A percentile compares a stretch with the other conserved stretches of the same genome.
Conservation (phyloP, 768 basidiomycete species). For the Boletus bicolor region DNA sequence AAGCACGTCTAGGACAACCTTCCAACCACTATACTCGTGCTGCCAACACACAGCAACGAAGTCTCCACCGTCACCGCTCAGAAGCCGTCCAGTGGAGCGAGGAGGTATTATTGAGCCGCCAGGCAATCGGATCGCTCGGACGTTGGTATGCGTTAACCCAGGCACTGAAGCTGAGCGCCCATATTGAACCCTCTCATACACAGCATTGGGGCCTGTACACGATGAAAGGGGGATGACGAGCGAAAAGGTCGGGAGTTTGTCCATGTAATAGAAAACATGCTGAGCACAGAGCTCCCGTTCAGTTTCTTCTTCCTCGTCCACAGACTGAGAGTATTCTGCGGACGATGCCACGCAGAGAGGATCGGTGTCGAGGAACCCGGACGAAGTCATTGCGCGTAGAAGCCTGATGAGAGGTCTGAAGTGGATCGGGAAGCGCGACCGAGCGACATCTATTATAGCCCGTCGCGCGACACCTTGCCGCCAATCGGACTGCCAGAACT, state of each 20-base stretch:
- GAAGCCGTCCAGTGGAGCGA: slow-evolving; percentile 62
- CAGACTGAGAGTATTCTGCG: slow-evolving; percentile 43
- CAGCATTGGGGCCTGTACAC: slow-evolving; percentile 63
- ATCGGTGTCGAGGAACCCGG: slow-evolving; percentile 75
- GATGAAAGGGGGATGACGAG: slow-evolving; percentile 63
- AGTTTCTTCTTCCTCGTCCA: slow-evolving; percentile 37
- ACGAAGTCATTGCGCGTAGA: slow-evolving; percentile 72
- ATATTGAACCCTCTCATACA: slow-evolving; percentile 68
- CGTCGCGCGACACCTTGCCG: slow-evolving; percentile 62
- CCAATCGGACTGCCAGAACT: slow-evolving; percentile 85
- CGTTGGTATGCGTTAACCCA: slow-evolving; percentile 61
- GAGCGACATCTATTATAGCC: slow-evolving; percentile 78
- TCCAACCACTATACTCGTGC: slow-evolving; percentile 84
- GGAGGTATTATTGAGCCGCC: slow-evolving; percentile 71
- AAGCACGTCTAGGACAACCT: slow-evolving; percentile 75
- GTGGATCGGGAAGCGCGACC: slow-evolving; percentile 81
- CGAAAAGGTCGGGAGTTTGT: slow-evolving; percentile 68
- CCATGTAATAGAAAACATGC: slow-evolving; percentile 75
- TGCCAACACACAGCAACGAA: slow-evolving; percentile 72
- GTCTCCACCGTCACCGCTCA: slow-evolving; percentile 71
- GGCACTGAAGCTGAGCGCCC: slow-evolving; percentile 44
- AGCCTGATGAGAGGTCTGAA: slow-evolving; percentile 66
- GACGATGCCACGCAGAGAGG: slow-evolving; percentile 47
- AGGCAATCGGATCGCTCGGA: slow-evolving; percentile 66
- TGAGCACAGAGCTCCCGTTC: slow-evolving; percentile 60